Evolutionary conservation across 2,329 filamentous ascomycete genomes (phyloP), one percentile per base, ranked within the genome.

Genomic region (Aspergillus tubingensis): DNA sequence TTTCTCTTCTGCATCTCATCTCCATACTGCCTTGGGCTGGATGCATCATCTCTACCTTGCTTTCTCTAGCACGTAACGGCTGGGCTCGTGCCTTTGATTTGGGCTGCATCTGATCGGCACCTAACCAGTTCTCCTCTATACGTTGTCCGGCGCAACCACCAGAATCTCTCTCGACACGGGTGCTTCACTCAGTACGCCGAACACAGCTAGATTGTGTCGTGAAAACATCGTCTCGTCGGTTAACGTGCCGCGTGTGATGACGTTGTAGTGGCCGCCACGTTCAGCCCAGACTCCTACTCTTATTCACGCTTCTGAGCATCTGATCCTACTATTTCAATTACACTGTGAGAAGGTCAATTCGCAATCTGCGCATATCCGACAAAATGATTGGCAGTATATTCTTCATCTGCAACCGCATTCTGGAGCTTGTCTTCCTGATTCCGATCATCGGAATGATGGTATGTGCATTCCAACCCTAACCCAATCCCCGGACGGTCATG

Each of bases 381-480:
- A 79, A 73, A 58, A 82, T 82, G 79, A 74, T 82, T 62, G 78
- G 76, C 63, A 84, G 85, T 60, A 69, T 88, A 51, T 82, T 87
- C 67, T 88, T 88, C 79, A 80, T 84, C 74, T 83, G 83, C 73
- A 86, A 84, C 80, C 83, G 86, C 61, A 69, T 87, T 71, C 78
- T 83, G 72, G 79, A 89, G 73, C 83, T 88, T 76, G 69, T 85
- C 76, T 87, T 85, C 48, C 75, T 88, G 67, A 85, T 88, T 63
- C 86, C 86, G 32, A 82, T 84, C 60, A 80, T 88, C 71, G 86
- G 86, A 72, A 88, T 88, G 81, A 76, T 86, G 62, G 82, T 82
- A 74, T 54, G 78, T 68, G 27, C 23, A 63, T 23, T 49, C 21
- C 57, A 27, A 17, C 17, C 51, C 11, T 19, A 55, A 25, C 25